Conservation (phyloP, 441 rosid genomes). For the Theobroma grandiflorum region DNA sequence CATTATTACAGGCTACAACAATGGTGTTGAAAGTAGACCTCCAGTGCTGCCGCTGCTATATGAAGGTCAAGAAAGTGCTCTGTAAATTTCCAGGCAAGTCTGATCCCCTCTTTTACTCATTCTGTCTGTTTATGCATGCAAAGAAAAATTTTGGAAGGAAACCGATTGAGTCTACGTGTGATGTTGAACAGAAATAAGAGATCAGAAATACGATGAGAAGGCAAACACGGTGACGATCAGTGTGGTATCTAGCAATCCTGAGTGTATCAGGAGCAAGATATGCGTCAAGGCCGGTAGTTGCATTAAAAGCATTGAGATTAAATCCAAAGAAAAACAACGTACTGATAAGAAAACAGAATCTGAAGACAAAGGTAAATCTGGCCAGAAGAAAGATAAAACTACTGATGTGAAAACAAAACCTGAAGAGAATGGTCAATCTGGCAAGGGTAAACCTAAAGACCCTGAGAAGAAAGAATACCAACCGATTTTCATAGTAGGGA, state of each 20-base stretch:
- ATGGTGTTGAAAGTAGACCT: slow-evolving; percentile 13
- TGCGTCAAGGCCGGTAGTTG: neutral
- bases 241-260: neutral
- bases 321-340: neutral
- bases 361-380: too few species aligned
- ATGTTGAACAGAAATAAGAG: slow-evolving; percentile 14
- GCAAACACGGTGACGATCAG: slow-evolving; percentile 1
- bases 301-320: neutral
- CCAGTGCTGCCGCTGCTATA: neutral
- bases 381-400: too few species aligned
- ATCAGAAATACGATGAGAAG: slow-evolving; percentile 10
- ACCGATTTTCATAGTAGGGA: neutral
- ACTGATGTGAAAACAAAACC: too few species aligned
- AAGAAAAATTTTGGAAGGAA: neutral
- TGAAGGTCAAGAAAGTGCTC: slow-evolving; percentile 5
- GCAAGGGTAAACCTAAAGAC: too few species aligned
- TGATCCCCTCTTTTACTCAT: neutral
- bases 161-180: neutral
- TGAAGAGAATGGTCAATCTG: too few species aligned
- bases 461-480: neutral
- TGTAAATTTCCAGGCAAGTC: neutral
- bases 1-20: neutral
- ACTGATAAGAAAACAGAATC: too few species aligned
- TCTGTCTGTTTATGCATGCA: neutral
- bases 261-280: neutral